Percentiles rank a stretch among this genome's conserved stretches.
phyloP scores from a whole-genome alignment of 257 asterid genomes.

The Catharanthus roseus region DNA sequence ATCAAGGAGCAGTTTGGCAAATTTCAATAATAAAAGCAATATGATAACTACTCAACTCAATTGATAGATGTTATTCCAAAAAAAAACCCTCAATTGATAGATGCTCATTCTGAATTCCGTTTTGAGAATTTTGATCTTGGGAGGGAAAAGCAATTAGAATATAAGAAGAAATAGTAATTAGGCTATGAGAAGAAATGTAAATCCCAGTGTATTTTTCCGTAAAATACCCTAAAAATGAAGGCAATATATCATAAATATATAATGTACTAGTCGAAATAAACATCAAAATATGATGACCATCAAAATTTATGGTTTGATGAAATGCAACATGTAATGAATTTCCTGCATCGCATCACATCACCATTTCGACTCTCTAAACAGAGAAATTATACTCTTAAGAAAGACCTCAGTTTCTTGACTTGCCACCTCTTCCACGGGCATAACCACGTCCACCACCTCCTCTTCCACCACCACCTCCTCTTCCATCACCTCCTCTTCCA shows the following conservation, averaged over 20 bases:
- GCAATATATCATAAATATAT: neutral
- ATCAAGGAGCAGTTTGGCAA: too few relatives aligned
- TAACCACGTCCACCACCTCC: constrained; percentile 52
- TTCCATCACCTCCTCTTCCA: constrained; percentile 47
- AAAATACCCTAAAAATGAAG: neutral
- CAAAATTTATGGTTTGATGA: neutral
- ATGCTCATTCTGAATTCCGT: too few relatives aligned
- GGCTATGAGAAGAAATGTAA: too few relatives aligned
- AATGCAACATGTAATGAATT: neutral
- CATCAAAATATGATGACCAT: neutral
- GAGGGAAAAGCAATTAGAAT: too few relatives aligned
- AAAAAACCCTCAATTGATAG: too few relatives aligned
- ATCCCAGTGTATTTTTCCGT: neutral
- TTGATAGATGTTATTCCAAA: too few relatives aligned
- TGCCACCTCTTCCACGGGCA: constrained; percentile 58
- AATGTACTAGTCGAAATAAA: too few relatives aligned
- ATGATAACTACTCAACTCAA: too few relatives aligned
- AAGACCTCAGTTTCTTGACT: constrained; percentile 17
- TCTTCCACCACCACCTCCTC: constrained; percentile 55
- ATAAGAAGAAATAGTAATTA: too few relatives aligned
- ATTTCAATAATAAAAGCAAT: too few relatives aligned
- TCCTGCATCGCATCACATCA: neutral
- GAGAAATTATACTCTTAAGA: too few relatives aligned
- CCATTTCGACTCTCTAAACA: neutral
- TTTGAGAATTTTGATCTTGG: too few relatives aligned